Conservation (phyloP, 148 eudicot genomes). For the Nyssa sinensis region DNA sequence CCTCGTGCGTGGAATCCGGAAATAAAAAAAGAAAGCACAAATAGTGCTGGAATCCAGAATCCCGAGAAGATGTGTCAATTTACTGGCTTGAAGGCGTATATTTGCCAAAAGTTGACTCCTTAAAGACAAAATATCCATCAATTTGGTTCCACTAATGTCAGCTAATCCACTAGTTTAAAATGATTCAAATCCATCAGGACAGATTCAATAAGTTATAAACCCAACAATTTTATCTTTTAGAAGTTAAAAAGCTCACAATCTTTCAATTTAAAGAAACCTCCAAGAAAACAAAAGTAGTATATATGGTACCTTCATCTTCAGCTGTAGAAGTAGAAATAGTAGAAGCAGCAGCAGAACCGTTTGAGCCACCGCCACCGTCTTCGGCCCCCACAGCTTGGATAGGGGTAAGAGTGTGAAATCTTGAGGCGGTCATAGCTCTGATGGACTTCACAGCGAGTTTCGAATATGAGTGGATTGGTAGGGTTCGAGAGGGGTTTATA, state of each 20-base stretch:
- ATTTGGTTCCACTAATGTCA: neutral
- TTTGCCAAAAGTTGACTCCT: no score
- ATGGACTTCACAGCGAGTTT: constrained; percentile 16
- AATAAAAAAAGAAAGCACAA: no score
- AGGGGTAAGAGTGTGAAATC: constrained; percentile 49
- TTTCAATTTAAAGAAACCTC: no score
- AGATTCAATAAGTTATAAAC: no score
- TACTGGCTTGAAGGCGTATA: neutral
- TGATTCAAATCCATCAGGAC: no score
- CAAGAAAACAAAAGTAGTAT: no score
- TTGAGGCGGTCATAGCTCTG: constrained; percentile 33
- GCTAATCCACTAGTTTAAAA: no score
- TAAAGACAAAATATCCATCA: neutral
- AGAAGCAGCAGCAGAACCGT: constrained; percentile 39
- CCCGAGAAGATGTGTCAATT: neutral
- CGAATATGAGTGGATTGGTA: constrained; percentile 10
- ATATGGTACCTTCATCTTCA: constrained; percentile 37
- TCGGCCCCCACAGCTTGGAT: constrained; percentile 49
- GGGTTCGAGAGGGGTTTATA: constrained; percentile 16
- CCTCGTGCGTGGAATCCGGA: no score
- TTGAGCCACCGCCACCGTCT: constrained; percentile 29
- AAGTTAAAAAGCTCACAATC: no score
- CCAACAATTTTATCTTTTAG: no score
- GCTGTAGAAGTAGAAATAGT: constrained; percentile 5
- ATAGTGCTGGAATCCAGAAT: neutral